A percentile compares a stretch with the other conserved stretches of the same genome.
Evolutionary conservation across 2,329 filamentous ascomycete genomes (phyloP).

Genomic region (Colletotrichum cordylinicola): DNA sequence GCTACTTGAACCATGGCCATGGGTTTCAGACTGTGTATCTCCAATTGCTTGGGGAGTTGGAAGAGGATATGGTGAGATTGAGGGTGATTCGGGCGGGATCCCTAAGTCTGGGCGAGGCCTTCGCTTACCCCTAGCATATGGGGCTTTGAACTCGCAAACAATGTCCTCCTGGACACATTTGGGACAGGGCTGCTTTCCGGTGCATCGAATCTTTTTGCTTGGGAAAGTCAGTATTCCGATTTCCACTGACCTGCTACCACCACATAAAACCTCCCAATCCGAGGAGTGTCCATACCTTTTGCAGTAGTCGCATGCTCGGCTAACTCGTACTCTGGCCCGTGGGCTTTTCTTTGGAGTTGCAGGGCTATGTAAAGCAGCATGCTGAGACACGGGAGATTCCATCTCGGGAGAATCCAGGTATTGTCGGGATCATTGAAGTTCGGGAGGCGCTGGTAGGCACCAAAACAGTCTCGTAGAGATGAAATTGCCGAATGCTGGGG

Average conservation of each 20-base stretch:
- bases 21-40: background rate
- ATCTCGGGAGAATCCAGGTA: background rate
- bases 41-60: background rate
- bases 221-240: background rate
- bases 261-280: background rate
- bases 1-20: background rate
- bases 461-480: background rate
- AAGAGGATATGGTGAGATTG: background rate
- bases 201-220: background rate
- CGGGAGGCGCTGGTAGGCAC: background rate
- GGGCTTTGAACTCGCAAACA: background rate
- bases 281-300: background rate
- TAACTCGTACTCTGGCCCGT: background rate
- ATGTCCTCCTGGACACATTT: background rate
- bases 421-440: background rate
- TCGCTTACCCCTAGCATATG: background rate
- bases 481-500: background rate
- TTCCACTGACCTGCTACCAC: background rate
- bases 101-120: background rate
- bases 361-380: background rate
- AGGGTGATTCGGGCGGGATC: background rate
- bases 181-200: background rate
- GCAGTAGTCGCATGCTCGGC: background rate
- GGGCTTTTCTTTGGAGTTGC: background rate
- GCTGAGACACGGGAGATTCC: background rate